phyloP scores from a whole-genome alignment of 352 stramenopile species.

The Phytopythium delawarense region DNA sequence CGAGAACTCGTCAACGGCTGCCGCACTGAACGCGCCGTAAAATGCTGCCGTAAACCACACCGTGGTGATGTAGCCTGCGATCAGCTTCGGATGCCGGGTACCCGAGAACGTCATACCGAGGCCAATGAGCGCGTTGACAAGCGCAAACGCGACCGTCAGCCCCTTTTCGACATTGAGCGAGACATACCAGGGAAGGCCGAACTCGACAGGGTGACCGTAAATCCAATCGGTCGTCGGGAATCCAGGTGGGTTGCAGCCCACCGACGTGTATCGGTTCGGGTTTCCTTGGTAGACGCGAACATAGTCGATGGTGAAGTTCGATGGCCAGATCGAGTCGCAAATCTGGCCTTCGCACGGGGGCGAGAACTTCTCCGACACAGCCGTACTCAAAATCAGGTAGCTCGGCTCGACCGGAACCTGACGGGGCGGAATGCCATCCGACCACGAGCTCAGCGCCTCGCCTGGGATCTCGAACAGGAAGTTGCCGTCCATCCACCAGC shows the following conservation, averaged over 20 bases:
- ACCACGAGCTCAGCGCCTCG: constrained; percentile 79
- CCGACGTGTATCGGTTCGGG: constrained; percentile 86
- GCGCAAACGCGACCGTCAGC: constrained; percentile 46
- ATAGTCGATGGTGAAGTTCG: constrained; percentile 94
- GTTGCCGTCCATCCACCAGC: constrained; percentile 92
- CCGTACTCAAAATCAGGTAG: constrained; percentile 98
- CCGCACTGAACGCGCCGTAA: constrained; percentile 64
- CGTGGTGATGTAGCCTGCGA: constrained; percentile 48
- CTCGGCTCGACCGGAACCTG: constrained; percentile 94
- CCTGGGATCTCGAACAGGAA: constrained; percentile 94
- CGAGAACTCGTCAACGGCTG: constrained; percentile 34
- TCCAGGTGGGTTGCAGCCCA: constrained; percentile 89
- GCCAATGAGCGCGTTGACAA: constrained; percentile 50
- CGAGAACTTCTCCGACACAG: constrained; percentile 95
- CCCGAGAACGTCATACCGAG: constrained; percentile 60
- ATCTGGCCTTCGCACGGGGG: constrained; percentile 89
- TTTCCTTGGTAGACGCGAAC: constrained; percentile 94
- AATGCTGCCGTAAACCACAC: constrained; percentile 61
- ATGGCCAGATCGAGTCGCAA: constrained; percentile 90
- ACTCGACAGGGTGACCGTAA: constrained; percentile 80
- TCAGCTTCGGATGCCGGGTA: constrained; percentile 42
- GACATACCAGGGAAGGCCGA: constrained; percentile 81
- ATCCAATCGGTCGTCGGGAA: constrained; percentile 93
- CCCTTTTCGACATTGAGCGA: constrained; percentile 46
- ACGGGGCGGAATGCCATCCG: constrained; percentile 54